Conservation (phyloP, 139 green algal genomes). For the Bryopsis sp. region DNA sequence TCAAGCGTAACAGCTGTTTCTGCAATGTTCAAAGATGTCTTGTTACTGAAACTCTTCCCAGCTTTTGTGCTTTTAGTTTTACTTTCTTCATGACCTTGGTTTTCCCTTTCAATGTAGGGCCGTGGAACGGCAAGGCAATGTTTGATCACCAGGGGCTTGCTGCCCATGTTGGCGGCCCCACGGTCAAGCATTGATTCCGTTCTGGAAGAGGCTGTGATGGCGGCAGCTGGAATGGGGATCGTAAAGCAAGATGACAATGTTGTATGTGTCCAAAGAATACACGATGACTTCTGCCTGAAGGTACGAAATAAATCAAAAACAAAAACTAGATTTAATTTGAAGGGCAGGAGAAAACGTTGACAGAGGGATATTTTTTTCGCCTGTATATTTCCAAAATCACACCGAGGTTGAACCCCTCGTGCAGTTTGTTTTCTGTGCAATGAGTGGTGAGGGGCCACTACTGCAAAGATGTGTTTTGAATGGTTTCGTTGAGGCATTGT, state of each 20-base stretch:
- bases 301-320: slow-evolving; percentile 8
- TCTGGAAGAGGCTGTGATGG: slow-evolving; percentile 58
- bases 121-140: slow-evolving; percentile 59
- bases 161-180: slow-evolving; percentile 76
- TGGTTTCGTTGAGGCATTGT: too few species aligned
- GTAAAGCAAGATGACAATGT: slow-evolving; percentile 60
- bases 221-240: slow-evolving; percentile 42
- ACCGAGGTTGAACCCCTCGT: too few species aligned
- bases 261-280: slow-evolving; percentile 50
- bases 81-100: too few species aligned
- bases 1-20: too few species aligned
- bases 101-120: slow-evolving; percentile 30
- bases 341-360: not conserved
- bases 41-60: too few species aligned
- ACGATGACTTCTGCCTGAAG: slow-evolving; percentile 41
- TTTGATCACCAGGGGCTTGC: slow-evolving; percentile 61
- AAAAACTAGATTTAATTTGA: not conserved
- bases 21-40: too few species aligned
- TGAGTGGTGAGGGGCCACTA: too few species aligned
- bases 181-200: slow-evolving; percentile 42
- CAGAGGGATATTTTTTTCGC: too few species aligned
- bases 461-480: too few species aligned
- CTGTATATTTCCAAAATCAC: too few species aligned
- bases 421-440: too few species aligned
- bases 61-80: too few species aligned